Conservation (phyloP, 2,329 filamentous ascomycete genomes). For the Ophiostoma novo-ulmi region DNA sequence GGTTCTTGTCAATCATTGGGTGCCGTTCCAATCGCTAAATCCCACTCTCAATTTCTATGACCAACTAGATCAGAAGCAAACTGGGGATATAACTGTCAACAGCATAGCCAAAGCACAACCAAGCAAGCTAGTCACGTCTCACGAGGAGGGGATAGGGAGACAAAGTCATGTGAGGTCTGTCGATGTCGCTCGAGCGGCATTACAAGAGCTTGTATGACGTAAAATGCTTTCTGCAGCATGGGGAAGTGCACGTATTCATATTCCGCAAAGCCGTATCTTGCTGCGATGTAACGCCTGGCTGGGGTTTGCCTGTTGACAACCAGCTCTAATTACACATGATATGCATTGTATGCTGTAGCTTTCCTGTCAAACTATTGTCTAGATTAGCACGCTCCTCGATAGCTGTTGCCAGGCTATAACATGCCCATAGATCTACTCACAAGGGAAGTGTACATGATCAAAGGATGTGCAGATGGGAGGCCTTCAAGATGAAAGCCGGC, state of each 20-base stretch:
- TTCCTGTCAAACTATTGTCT: not conserved
- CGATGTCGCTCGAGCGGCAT: conserved; percentile 8
- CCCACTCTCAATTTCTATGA: not conserved
- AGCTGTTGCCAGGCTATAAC: not conserved
- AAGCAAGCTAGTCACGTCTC: not conserved
- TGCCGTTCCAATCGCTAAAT: not conserved
- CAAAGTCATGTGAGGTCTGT: not conserved
- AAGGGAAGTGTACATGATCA: not conserved
- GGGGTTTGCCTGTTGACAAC: not conserved
- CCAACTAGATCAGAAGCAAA: not conserved
- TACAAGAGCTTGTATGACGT: not conserved
- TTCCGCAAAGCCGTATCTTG: not conserved
- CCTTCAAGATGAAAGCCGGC: too few relatives aligned
- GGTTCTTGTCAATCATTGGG: not conserved
- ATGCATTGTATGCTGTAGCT: not conserved
- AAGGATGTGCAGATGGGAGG: not conserved
- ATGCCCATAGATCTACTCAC: too few relatives aligned
- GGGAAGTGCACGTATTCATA: not conserved
- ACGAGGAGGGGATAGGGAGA: not conserved
- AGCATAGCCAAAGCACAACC: not conserved
- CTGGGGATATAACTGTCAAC: not conserved
- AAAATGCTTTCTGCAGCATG: not conserved
- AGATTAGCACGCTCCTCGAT: not conserved
- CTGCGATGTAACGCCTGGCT: not conserved
- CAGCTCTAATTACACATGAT: not conserved